Conservation (phyloP, 345 rosid genomes). For the Citrus reticulata region DNA sequence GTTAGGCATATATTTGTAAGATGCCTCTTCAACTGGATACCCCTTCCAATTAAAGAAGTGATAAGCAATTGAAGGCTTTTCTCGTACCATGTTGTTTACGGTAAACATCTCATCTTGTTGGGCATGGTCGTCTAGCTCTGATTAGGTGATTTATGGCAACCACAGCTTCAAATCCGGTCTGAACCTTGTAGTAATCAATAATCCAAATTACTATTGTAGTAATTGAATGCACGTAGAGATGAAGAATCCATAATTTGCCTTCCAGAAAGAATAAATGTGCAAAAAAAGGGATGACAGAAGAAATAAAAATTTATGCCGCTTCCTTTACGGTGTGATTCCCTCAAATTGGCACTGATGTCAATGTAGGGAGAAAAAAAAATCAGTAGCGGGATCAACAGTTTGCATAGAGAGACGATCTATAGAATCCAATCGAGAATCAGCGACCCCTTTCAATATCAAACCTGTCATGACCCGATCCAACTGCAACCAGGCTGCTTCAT, state of each 20-base stretch:
- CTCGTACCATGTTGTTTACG: not conserved
- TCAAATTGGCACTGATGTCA: not conserved
- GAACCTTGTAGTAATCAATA: not conserved
- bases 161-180: not conserved
- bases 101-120: not conserved
- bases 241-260: not conserved
- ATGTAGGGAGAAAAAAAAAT: not conserved
- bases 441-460: not conserved
- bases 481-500: slow-evolving; percentile 59
- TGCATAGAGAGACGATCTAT: not conserved
- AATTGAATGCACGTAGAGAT: not conserved
- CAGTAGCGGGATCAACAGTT: not conserved
- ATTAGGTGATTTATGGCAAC: not conserved
- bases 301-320: not conserved
- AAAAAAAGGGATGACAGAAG: not conserved
- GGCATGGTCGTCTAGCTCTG: not conserved
- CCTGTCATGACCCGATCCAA: slow-evolving; percentile 48
- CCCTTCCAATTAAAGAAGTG: not conserved
- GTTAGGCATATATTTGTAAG: not conserved
- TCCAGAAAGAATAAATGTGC: not conserved
- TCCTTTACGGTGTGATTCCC: not conserved
- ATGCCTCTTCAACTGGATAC: not conserved
- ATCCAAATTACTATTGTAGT: not conserved
- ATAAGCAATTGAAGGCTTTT: too few species aligned
- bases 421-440: not conserved